phyloP scores from a whole-genome alignment of 768 basidiomycete species.

The Dioszegia aurantiaca region DNA sequence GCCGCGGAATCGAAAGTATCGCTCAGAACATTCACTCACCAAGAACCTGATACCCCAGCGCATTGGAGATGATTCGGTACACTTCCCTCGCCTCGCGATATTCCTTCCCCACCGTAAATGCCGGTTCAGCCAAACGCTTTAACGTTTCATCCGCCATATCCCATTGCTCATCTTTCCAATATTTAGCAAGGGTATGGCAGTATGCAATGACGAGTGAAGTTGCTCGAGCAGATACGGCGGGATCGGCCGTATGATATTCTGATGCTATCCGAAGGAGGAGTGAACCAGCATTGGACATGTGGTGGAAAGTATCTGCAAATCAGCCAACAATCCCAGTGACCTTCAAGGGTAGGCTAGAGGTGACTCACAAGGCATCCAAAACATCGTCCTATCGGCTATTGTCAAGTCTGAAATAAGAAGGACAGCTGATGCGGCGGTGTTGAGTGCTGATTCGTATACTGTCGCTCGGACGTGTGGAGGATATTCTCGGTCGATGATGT shows the following conservation, averaged over 20 bases:
- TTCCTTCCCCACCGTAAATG: slow-evolving; percentile 17
- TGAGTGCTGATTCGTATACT: slow-evolving; percentile 10
- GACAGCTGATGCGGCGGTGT: background rate
- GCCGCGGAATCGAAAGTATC: background rate
- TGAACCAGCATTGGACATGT: slow-evolving; percentile 18
- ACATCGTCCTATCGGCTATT: slow-evolving; percentile 11
- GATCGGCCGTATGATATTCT: slow-evolving; percentile 1
- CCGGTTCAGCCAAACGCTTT: slow-evolving; percentile 15
- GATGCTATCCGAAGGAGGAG: slow-evolving; percentile 14
- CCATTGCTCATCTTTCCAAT: slow-evolving; percentile 15
- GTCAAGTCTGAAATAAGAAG: slow-evolving; percentile 16
- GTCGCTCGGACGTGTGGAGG: slow-evolving; percentile 11
- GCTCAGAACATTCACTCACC: slow-evolving; percentile 1
- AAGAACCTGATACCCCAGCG: slow-evolving; percentile 5
- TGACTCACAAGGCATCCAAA: slow-evolving; percentile 30
- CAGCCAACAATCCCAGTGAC: background rate
- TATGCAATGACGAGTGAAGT: background rate
- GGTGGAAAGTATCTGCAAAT: slow-evolving; percentile 15
- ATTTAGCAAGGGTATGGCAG: slow-evolving; percentile 7
- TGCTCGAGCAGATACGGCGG: background rate
- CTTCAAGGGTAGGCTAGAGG: background rate
- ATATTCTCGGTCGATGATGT: slow-evolving; percentile 8
- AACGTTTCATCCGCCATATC: slow-evolving; percentile 19
- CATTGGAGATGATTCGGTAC: slow-evolving; percentile 14
- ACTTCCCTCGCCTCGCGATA: slow-evolving; percentile 13